Base-by-base conservation (phyloP, 1,284 basidiomycete species). In the Moesziomyces antarcticus region DNA sequence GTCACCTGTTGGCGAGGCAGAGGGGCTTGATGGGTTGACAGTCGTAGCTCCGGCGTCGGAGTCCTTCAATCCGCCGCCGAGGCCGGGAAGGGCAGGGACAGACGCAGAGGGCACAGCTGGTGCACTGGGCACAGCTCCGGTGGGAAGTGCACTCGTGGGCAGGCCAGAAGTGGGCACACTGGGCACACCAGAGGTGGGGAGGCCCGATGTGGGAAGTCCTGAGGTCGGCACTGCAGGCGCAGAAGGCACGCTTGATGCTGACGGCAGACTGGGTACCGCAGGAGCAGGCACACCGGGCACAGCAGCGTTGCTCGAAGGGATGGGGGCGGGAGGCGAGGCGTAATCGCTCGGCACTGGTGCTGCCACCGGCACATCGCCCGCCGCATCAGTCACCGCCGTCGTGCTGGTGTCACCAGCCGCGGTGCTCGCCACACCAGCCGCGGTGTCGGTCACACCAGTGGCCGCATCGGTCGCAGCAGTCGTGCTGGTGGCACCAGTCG, bases 321-420 rank as follows among this genome's bases (percentile, higher is more conserved):
- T 41, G 3, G 52, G 18, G 6, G 3, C 42, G 30, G 46, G 25
- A 9, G 65, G 66, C 16, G 65, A 54, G 55, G 55, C 57, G 22
- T 45, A 68, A 24, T 68, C 55, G 47, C 58, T 61, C 6, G 65
- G 65, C 1, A 62, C 65, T n/a, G 65, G 59, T 18, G 66, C 21
- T 11, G 66, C 66, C 2, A 63, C 56, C 9, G 66, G 60, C 9
- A 63, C 48, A 20, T 35, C 56, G 24, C 54, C 55, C 27, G 46
- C 33, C 3, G 47, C 41, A 20, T 35, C 22, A 40, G 47, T 7
- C n/a, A 30, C 52, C 20, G 20, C 46, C 14, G 45, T 30, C 25
- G 41, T 43, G 9, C 27, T 50, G 1, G 52, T 20, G 18, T 18
- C 48, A 20, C 24, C 42, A 8, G 56, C 48, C 20, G 27, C 16